Conservation (phyloP, 352 stramenopile genomes). For the Phytophthora litchii region DNA sequence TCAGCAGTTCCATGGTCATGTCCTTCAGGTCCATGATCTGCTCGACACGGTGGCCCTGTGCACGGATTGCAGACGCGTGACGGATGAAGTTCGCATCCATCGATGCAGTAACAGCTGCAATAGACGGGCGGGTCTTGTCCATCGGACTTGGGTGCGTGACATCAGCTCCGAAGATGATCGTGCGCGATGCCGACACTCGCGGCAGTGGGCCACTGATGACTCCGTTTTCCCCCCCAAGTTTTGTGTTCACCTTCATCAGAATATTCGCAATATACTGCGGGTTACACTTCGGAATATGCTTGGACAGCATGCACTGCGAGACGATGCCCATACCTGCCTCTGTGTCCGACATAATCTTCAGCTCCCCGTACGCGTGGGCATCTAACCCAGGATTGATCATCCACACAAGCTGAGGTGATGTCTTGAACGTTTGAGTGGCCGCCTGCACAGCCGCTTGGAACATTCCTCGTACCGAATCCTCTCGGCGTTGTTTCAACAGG, state of each 20-base stretch:
- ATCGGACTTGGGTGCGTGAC: slow-evolving; percentile 83
- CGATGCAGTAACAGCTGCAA: slow-evolving; percentile 84
- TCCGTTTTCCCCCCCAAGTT: slow-evolving; percentile 71
- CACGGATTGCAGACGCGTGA: slow-evolving; percentile 66
- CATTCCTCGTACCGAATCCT: slow-evolving; percentile 39
- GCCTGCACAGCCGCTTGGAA: slow-evolving; percentile 49
- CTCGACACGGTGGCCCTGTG: slow-evolving; percentile 82
- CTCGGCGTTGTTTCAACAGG: slow-evolving; percentile 40
- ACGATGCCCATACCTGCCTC: slow-evolving; percentile 62
- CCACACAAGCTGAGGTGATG: slow-evolving; percentile 56
- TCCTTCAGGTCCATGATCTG: slow-evolving; percentile 71
- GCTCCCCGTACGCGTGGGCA: slow-evolving; percentile 57
- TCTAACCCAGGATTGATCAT: slow-evolving; percentile 60
- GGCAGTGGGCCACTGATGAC: slow-evolving; percentile 51
- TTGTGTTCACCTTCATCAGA: slow-evolving; percentile 81
- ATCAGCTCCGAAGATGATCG: slow-evolving; percentile 86
- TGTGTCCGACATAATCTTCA: slow-evolving; percentile 79
- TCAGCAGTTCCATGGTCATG: slow-evolving; percentile 74
- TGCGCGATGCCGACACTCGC: slow-evolving; percentile 50
- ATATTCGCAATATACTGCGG: slow-evolving; percentile 79
- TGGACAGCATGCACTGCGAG: slow-evolving; percentile 80
- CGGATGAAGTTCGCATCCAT: slow-evolving; percentile 77
- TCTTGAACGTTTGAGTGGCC: slow-evolving; percentile 37
- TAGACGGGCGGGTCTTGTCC: slow-evolving; percentile 72
- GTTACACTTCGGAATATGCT: slow-evolving; percentile 65